Evolutionary conservation across 2,329 filamentous ascomycete species (phyloP), one percentile per base, ranked within the genome.

Genomic region (Dactylellina haptotyla): DNA sequence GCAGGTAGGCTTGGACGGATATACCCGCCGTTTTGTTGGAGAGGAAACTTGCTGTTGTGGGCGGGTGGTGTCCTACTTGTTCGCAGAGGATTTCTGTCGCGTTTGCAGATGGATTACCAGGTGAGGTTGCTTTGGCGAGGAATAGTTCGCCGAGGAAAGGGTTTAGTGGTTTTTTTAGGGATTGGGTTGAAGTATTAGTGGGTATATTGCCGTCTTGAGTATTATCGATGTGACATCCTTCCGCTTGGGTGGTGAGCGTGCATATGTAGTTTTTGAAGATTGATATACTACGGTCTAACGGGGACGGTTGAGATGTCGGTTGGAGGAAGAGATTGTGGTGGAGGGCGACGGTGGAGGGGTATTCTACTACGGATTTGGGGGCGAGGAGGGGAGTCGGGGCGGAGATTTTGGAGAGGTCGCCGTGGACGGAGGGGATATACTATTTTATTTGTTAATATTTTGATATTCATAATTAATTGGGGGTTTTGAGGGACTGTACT

Each of bases 151-250:
- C 62, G 28, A 65, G 62, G 23, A 57, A 57, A 1, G 62, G n/a
- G 14, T 65, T 65, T 20, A 65, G 16, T 10, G 62, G 62, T n/a
- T 65, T 65, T 20, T 65, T 65, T 3, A 65, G 50, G n/a, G n/a
- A n/a, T n/a, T n/a, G n/a, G n/a, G n/a, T n/a, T 10, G 46, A 30
- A 18, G 26, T 26, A 9, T 34, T 32, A 2, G 12, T 14, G 6
- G 5, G 1, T 1, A 2, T 12, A 23, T 14, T 32, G 12, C 8
- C 10, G 16, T 10, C 4, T 8, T 12, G n/a, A 14, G 37, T 9
- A n/a, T 12, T 4, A 8, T 3, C 34, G 26, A 6, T 5, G 8
- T 37, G 46, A 20, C 48, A 32, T 8, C 18, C 34, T 18, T 57
- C 43, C 4, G 62, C 34, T 41, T 65, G 62, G 3, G 18, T 41